These are phyloP conservation scores for Ophiostoma tasmaniense DNA, from an alignment of 2,329 filamentous ascomycete genomes.

Conservation along the genomic window DNA sequence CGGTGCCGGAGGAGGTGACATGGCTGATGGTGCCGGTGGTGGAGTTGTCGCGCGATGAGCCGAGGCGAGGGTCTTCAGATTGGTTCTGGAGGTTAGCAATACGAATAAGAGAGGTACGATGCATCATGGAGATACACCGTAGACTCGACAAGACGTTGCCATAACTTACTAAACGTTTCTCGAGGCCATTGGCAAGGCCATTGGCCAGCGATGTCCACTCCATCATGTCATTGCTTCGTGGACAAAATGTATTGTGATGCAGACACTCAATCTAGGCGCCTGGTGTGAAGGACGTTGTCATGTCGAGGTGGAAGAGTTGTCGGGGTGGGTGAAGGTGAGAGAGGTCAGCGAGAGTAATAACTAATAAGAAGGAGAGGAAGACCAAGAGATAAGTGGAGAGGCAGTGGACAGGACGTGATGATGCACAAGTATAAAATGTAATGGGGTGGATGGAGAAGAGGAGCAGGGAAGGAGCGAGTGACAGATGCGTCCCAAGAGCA, in stretches of 20 bases:
- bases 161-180: constrained; percentile 13
- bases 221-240: constrained; percentile 17
- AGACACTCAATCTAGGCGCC: constrained; percentile 10
- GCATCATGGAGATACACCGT: neutral
- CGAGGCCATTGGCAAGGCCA: constrained; percentile 7
- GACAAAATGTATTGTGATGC: neutral
- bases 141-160: too few species aligned
- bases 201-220: constrained; percentile 15
- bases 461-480: constrained; percentile 2
- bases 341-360: neutral
- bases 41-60: constrained; percentile 35
- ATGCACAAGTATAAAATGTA: constrained; percentile 1
- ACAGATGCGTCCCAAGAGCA: neutral
- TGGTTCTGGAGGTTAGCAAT: constrained; percentile 23
- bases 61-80: constrained; percentile 34
- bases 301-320: neutral
- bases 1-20: constrained; percentile 26
- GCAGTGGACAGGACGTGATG: neutral
- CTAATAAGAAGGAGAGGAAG: neutral
- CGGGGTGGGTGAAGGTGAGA: neutral
- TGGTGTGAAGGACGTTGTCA: constrained; percentile 2
- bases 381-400: neutral
- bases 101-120: neutral
- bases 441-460: neutral
- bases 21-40: constrained; percentile 33